Evolutionary conservation across 148 eudicot genomes (phyloP).

Genomic region (Camellia japonica): DNA sequence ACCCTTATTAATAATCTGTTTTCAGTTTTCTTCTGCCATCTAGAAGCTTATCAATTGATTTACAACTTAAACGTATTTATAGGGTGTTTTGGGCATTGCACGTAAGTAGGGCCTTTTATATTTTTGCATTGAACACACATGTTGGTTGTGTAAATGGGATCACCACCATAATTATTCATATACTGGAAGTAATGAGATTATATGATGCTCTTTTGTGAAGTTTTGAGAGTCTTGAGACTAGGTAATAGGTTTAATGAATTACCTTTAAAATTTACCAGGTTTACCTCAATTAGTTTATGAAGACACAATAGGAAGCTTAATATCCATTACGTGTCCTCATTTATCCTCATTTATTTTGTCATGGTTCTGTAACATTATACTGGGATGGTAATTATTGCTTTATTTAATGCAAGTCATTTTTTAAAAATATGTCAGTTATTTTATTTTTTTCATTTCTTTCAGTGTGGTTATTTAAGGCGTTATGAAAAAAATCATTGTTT

Average conservation of each 20-base stretch:
- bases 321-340: too few relatives aligned
- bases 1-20: neutral
- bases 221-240: neutral
- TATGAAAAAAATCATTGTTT: too few relatives aligned
- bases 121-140: too few relatives aligned
- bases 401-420: too few relatives aligned
- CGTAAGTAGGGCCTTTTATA: too few relatives aligned
- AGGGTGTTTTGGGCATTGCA: neutral
- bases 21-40: slow-evolving; percentile 6
- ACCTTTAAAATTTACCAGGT: neutral
- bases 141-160: neutral
- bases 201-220: neutral
- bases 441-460: too few relatives aligned
- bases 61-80: neutral
- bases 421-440: too few relatives aligned
- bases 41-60: neutral
- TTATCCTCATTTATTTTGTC: too few relatives aligned
- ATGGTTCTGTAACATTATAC: too few relatives aligned
- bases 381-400: too few relatives aligned
- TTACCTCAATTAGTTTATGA: neutral
- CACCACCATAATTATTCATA: neutral
- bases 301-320: neutral
- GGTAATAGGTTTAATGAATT: neutral
- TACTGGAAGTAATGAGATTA: neutral
- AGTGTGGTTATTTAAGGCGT: too few relatives aligned